Evolutionary conservation across 257 asterid species (phyloP), one percentile per base, ranked within the genome.

Genomic region (Voacanga thouarsii): DNA sequence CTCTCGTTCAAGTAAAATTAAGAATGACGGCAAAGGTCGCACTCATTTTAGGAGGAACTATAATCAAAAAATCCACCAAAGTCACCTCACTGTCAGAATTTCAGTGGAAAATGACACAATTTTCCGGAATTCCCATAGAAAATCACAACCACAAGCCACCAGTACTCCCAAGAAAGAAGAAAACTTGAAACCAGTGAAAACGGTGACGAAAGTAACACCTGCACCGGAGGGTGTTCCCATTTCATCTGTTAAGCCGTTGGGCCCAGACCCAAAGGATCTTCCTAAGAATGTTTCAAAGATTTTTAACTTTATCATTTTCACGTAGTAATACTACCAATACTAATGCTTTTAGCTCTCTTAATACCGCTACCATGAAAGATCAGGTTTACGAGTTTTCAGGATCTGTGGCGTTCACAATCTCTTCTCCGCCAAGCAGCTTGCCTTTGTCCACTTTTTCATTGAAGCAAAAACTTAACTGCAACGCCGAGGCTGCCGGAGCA

Each of bases 391-490:
- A 74, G 81, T 84, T 84, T 77, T 84, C 91, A 1, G 89, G 96
- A 72, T 77, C 91, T 14, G 89, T 75, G 75, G 82, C 72, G 82
- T 88, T 84, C 50, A 68, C 88, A 0, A 75, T 85, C 49, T 91
- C 97, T 56, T 95, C 98, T 72, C 97, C 97, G 37, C 97, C 98
- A 49, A 92, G 96, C 83, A 91, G 98, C 87, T 75, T 94, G 95
- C 98, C 98, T 61, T 77, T 94, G 91, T 97, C 98, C 66, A 90
- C 91, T 66, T 94, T 94, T 84, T 87, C 89, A 7, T 33, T 91
- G 90, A 81, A 93, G 94, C 90, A 96, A 49, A 91, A 87, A 87
- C 84, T 83, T 50, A 76, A 89, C 80, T 84, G 92, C 91, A 83
- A 82, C 5, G 85, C 76, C 23, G 73, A 75, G 79, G 90, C 87